Conservation (phyloP, 495 filamentous ascomycete genomes). For the Letharia columbiana region DNA sequence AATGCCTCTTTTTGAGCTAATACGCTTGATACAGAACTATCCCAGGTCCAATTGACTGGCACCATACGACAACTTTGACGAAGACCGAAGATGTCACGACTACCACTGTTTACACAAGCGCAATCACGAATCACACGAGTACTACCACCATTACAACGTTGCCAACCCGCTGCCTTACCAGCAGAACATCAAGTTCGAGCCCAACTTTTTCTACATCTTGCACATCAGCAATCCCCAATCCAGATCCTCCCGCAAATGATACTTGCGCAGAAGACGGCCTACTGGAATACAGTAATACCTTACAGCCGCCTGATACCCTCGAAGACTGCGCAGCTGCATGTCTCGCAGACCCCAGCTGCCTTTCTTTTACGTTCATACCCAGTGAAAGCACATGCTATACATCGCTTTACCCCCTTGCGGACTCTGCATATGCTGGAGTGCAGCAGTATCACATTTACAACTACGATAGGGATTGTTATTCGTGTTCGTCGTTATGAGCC, state of each 20-base stretch:
- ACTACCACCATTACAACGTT: neutral
- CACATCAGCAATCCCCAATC: slow-evolving; percentile 2
- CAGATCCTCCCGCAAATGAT: neutral
- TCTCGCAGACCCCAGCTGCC: neutral
- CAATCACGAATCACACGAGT: neutral
- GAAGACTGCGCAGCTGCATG: neutral
- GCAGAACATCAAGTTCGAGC: neutral
- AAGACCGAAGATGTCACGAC: neutral
- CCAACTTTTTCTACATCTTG: neutral
- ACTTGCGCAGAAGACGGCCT: slow-evolving; percentile 5
- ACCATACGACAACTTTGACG: neutral
- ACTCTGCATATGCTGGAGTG: neutral
- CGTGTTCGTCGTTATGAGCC: neutral
- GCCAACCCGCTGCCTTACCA: neutral
- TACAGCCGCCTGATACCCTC: neutral
- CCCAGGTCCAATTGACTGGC: neutral
- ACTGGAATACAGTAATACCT: neutral
- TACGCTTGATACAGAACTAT: neutral
- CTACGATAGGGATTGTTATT: neutral
- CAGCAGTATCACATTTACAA: neutral
- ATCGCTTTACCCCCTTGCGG: slow-evolving; percentile 1
- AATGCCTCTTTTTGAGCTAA: neutral
- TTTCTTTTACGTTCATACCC: neutral
- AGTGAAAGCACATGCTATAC: neutral
- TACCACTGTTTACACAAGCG: neutral